A percentile compares a stretch with the other conserved stretches of the same genome.
These are phyloP conservation scores for Stephania cephalantha DNA, from an alignment of 164 flowering plant genomes.

Conservation along the genomic window DNA sequence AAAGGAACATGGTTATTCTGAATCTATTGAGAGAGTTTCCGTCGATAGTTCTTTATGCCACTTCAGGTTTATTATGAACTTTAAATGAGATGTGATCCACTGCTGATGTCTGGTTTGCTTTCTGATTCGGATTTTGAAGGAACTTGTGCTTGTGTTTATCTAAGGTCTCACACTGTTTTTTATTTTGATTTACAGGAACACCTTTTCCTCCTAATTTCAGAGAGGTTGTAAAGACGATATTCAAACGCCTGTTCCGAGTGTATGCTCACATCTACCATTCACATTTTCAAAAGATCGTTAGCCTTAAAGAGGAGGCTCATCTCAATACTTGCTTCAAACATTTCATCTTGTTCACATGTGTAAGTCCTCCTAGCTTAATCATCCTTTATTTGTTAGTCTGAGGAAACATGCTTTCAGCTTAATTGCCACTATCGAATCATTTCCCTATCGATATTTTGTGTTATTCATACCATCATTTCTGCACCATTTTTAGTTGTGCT, in stretches of 20 bases:
- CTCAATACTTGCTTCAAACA: conserved; percentile 99
- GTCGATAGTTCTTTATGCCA: too few species aligned
- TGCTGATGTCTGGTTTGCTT: neutral
- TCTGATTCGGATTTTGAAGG: neutral
- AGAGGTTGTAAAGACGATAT: conserved; percentile 95
- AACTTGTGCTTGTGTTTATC: neutral
- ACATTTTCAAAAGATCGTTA: conserved; percentile 95
- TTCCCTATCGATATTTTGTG: neutral
- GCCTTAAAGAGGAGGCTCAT: conserved; percentile 98
- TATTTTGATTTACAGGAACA: conserved; percentile 44
- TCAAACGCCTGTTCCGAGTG: conserved; percentile 95
- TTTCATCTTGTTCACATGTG: conserved; percentile 90
- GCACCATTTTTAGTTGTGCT: too few species aligned
- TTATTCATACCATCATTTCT: too few species aligned
- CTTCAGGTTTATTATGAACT: too few species aligned
- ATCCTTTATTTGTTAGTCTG: neutral
- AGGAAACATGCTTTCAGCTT: neutral
- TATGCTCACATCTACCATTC: conserved; percentile 98
- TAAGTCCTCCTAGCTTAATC: conserved; percentile 35
- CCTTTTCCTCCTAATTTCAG: conserved; percentile 94
- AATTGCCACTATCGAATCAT: neutral
- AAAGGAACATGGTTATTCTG: too few species aligned
- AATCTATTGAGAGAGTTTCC: too few species aligned
- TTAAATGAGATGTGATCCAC: neutral
- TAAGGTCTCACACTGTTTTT: neutral